Percentiles rank a stretch among this genome's conserved stretches.
Conservation (phyloP, 192 early-diverging fungal species). For the Umbelopsis sp. region DNA sequence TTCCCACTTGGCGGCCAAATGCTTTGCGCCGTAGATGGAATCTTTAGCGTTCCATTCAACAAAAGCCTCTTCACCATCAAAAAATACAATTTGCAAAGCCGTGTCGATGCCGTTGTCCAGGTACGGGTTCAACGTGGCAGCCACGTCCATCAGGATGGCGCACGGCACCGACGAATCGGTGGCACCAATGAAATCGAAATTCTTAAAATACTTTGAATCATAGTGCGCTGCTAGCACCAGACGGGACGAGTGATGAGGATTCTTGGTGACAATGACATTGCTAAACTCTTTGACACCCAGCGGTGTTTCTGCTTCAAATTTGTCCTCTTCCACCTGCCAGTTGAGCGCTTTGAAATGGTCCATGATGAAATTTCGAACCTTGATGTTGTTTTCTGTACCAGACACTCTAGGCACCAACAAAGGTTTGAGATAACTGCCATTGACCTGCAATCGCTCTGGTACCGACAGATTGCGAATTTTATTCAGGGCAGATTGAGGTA, state of each 20-base stretch:
- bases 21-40: slow-evolving; percentile 89
- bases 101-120: slow-evolving; percentile 54
- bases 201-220: slow-evolving; percentile 82
- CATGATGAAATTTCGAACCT: slow-evolving; percentile 75
- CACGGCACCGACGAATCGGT: slow-evolving; percentile 92
- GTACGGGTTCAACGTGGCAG: slow-evolving; percentile 63
- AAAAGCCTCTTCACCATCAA: slow-evolving; percentile 97
- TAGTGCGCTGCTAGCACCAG: slow-evolving; percentile 92
- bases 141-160: slow-evolving; percentile 87
- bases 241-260: slow-evolving; percentile 67
- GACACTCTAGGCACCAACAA: slow-evolving; percentile 81
- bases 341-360: slow-evolving; percentile 63
- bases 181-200: slow-evolving; percentile 79
- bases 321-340: slow-evolving; percentile 83
- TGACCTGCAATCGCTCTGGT: slow-evolving; percentile 28
- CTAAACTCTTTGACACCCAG: slow-evolving; percentile 72
- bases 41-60: slow-evolving; percentile 72
- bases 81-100: slow-evolving; percentile 91
- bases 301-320: slow-evolving; percentile 79
- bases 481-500: slow-evolving; percentile 8
- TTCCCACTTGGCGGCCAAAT: slow-evolving; percentile 85
- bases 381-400: slow-evolving; percentile 69
- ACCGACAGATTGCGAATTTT: slow-evolving; percentile 23
- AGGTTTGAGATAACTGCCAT: slow-evolving; percentile 66
- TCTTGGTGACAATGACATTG: slow-evolving; percentile 91